A percentile compares a stretch with the other conserved stretches of the same genome.
phyloP scores from a whole-genome alignment of 192 early-diverging fungal genomes.

The Kickxella alabastrina region DNA sequence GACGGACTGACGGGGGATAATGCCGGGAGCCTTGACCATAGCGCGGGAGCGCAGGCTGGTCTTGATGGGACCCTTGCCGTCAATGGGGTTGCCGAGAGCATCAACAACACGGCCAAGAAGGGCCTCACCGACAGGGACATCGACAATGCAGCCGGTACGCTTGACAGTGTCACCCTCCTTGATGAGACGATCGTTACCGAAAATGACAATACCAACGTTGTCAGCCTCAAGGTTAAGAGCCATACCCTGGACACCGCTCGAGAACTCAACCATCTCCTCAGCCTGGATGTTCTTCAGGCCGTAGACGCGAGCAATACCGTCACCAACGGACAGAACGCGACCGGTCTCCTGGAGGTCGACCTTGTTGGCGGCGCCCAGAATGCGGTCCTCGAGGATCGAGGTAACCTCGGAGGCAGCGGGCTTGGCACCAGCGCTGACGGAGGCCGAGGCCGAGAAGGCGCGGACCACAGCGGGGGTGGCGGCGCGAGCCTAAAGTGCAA shows the following conservation, averaged over 20 bases:
- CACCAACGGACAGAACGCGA: slow-evolving; percentile 98
- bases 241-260: slow-evolving; percentile 98
- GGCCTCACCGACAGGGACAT: slow-evolving; percentile 93
- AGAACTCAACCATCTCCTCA: slow-evolving; percentile 99
- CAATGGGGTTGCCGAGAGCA: slow-evolving; percentile 98
- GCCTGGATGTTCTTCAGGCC: slow-evolving; percentile 97
- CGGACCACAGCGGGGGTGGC: slow-evolving; percentile 44
- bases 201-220: slow-evolving; percentile 99
- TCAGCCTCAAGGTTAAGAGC: slow-evolving; percentile 99
- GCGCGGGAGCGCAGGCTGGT: slow-evolving; percentile 84
- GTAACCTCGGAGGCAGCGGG: slow-evolving; percentile 90
- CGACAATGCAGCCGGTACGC: slow-evolving; percentile 98
- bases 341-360: slow-evolving; percentile 97
- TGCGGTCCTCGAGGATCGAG: slow-evolving; percentile 96
- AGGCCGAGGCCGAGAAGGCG: slow-evolving; percentile 46
- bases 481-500: slow-evolving; percentile 42
- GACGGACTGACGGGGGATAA: slow-evolving; percentile 98
- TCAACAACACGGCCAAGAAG: slow-evolving; percentile 98
- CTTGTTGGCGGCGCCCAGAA: slow-evolving; percentile 77
- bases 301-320: slow-evolving; percentile 99
- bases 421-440: slow-evolving; percentile 51
- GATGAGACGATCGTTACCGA: slow-evolving; percentile 99
- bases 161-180: slow-evolving; percentile 99
- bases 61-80: slow-evolving; percentile 96
- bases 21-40: slow-evolving; percentile 99